These are phyloP conservation scores for Suillus variegatus DNA, from an alignment of 768 basidiomycete genomes.

Conservation along the genomic window DNA sequence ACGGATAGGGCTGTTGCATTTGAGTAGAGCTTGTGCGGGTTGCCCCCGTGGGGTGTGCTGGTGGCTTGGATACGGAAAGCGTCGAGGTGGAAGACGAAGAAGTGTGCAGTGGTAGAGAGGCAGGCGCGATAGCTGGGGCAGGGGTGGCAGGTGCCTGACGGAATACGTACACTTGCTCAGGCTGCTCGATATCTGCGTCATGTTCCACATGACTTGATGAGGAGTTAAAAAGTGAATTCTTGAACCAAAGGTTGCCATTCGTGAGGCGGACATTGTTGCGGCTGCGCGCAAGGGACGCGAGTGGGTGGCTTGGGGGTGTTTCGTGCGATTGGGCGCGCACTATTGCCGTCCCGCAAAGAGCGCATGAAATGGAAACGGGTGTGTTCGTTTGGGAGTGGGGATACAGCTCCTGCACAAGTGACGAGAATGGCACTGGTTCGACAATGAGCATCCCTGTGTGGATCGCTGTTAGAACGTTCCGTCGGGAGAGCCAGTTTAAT, in stretches of 20 bases:
- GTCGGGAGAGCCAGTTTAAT: constrained; percentile 90
- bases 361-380: constrained; percentile 61
- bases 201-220: constrained; percentile 21
- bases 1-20: constrained; percentile 50
- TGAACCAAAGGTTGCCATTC: constrained; percentile 64
- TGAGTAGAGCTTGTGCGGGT: constrained; percentile 36
- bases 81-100: constrained; percentile 35
- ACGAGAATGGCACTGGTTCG: constrained; percentile 74
- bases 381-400: constrained; percentile 44
- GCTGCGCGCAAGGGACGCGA: constrained; percentile 29
- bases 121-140: constrained; percentile 23
- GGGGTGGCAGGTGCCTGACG: constrained; percentile 45
- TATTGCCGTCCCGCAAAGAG: constrained; percentile 69
- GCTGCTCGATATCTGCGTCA: constrained; percentile 25
- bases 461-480: constrained; percentile 82
- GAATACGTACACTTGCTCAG: constrained; percentile 66
- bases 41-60: constrained; percentile 41
- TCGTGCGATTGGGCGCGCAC: constrained; percentile 37
- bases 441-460: constrained; percentile 85
- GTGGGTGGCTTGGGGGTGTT: constrained; percentile 36
- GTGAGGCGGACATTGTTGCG: constrained; percentile 36
- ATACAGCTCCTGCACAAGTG: constrained; percentile 58
- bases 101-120: constrained; percentile 23
- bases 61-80: constrained; percentile 25
- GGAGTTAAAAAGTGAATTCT: constrained; percentile 45